phyloP scores from a whole-genome alignment of 345 rosid species.

The Orychophragmus violaceus region DNA sequence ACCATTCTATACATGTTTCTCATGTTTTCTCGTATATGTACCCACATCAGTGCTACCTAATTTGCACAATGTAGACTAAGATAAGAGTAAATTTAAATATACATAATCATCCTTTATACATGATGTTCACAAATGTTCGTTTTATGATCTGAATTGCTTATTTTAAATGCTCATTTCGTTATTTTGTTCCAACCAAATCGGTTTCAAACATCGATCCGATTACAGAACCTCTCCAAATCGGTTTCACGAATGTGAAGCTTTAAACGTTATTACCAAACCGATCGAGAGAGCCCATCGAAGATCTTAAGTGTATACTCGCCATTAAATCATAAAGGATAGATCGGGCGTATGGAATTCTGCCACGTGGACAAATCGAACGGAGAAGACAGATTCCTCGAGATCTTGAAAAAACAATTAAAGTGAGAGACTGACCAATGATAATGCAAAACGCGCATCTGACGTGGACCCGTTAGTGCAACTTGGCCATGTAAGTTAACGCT shows the following conservation, averaged over 20 bases:
- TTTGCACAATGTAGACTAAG: not conserved
- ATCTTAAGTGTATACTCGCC: not conserved
- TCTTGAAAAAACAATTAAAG: slow-evolving; percentile 3
- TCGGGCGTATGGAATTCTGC: not conserved
- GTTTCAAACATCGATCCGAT: not conserved
- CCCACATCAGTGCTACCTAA: no score
- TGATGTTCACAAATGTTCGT: not conserved
- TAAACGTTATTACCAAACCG: slow-evolving; percentile 6
- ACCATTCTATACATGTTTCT: no score
- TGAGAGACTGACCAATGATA: slow-evolving; percentile 31
- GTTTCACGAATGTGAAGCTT: no score
- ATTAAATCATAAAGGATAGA: not conserved
- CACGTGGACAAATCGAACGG: slow-evolving; percentile 21
- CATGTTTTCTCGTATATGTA: no score
- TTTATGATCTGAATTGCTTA: not conserved
- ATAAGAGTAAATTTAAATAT: no score
- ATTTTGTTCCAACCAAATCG: not conserved
- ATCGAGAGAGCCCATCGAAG: not conserved
- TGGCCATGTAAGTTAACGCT: slow-evolving; percentile 30
- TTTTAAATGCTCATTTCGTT: not conserved
- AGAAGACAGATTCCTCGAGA: slow-evolving; percentile 30
- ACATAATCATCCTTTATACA: not conserved
- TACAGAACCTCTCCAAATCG: not conserved
- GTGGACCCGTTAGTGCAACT: slow-evolving; percentile 30
- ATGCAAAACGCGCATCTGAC: slow-evolving; percentile 33